Percentiles rank a stretch among this genome's conserved stretches.
Conservation (phyloP, 768 basidiomycete genomes). For the Boletellus ananas region DNA sequence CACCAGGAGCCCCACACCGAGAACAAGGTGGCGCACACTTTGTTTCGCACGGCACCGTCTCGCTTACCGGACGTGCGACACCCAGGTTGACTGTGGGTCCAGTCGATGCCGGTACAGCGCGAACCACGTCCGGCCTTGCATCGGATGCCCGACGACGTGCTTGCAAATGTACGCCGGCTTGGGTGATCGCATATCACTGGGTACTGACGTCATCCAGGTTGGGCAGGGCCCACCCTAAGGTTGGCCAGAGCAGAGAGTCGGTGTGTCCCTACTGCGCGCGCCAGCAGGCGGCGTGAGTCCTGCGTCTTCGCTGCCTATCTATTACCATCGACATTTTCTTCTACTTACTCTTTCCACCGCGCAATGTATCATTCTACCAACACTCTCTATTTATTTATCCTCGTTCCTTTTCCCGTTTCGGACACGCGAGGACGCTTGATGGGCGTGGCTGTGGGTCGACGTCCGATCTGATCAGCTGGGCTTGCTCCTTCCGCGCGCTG, state of each 20-base stretch:
- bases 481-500: conserved; percentile 9
- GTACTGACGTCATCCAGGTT: conserved; percentile 23
- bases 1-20: conserved; percentile 33
- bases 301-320: background rate
- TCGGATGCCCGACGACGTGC: conserved; percentile 38
- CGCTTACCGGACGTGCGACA: conserved; percentile 3
- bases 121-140: conserved; percentile 33
- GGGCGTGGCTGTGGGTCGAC: background rate
- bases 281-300: background rate
- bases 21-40: conserved; percentile 25
- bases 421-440: no score
- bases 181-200: no score
- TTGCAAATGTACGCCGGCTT: conserved; percentile 38
- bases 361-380: conserved; percentile 12
- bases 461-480: conserved; percentile 7
- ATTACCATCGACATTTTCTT: background rate
- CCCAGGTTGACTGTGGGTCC: conserved; percentile 42
- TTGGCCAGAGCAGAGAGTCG: conserved; percentile 15
- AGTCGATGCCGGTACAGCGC: conserved; percentile 42
- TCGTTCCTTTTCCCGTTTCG: background rate
- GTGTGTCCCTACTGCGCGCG: conserved; percentile 21
- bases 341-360: background rate
- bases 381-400: conserved; percentile 18
- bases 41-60: no score
- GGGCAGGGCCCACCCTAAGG: conserved; percentile 19